These are phyloP conservation scores for Saccharomycopsis babjevae DNA, from an alignment of 805 yeast genomes.

Conservation along the genomic window DNA sequence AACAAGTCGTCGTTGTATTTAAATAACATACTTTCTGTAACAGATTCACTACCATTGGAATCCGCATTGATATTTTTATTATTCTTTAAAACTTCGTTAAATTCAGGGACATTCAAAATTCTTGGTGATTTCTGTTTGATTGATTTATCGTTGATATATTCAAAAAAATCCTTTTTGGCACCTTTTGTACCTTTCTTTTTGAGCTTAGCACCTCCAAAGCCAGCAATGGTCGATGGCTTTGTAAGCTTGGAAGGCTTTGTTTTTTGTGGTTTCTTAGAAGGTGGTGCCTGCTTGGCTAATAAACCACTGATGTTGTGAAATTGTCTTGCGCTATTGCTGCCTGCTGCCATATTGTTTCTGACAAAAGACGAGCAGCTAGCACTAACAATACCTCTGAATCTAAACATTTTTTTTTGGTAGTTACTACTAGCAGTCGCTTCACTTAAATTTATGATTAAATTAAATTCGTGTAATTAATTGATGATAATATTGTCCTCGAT, in stretches of 20 bases:
- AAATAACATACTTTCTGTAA: slow-evolving; percentile 21
- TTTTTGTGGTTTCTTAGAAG: not conserved
- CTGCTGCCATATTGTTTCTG: not conserved
- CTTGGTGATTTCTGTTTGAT: slow-evolving; percentile 3
- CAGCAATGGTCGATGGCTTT: not conserved
- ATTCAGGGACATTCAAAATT: slow-evolving; percentile 2
- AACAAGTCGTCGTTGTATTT: slow-evolving; percentile 34
- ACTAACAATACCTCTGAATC: not conserved
- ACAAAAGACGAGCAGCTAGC: not conserved
- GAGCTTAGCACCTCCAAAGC: not conserved
- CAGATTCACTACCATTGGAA: not conserved
- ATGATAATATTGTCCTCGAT: too few species aligned
- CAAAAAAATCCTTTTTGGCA: slow-evolving; percentile 9
- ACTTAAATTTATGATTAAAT: not conserved
- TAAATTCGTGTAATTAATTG: too few species aligned
- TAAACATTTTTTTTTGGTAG: not conserved
- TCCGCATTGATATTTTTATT: not conserved
- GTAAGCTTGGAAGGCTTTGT: not conserved
- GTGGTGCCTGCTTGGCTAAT: not conserved
- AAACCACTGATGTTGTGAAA: not conserved
- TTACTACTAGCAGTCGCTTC: not conserved
- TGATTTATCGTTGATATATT: slow-evolving; percentile 11
- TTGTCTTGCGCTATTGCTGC: not conserved
- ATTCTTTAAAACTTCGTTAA: not conserved
- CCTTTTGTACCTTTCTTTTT: slow-evolving; percentile 12